Percentiles rank a stretch among this genome's conserved stretches.
These are phyloP conservation scores for Penicillium sp. DNA, from an alignment of 2,329 filamentous ascomycete genomes.

Conservation along the genomic window DNA sequence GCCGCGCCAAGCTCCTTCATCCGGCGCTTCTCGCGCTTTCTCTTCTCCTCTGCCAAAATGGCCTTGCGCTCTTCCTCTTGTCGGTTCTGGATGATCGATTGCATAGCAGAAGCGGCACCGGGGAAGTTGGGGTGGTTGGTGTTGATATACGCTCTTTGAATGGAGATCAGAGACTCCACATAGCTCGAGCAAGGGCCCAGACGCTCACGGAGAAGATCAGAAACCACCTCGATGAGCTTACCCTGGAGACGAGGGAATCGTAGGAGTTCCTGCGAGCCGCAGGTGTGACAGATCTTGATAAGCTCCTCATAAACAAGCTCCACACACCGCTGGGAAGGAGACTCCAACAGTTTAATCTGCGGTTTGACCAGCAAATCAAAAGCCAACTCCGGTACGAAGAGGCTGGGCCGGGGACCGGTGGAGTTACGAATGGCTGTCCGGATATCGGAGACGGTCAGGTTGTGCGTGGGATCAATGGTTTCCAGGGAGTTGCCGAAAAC, in stretches of 20 bases:
- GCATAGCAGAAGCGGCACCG: conserved; percentile 94
- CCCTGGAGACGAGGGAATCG: conserved; percentile 89
- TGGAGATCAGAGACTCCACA: conserved; percentile 93
- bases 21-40: conserved; percentile 76
- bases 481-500: conserved; percentile 96
- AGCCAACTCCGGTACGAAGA: conserved; percentile 95
- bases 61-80: conserved; percentile 88
- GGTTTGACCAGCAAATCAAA: conserved; percentile 97
- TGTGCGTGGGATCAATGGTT: conserved; percentile 91
- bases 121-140: conserved; percentile 99
- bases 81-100: conserved; percentile 88
- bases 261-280: conserved; percentile 87
- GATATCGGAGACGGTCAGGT: conserved; percentile 90
- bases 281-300: conserved; percentile 99
- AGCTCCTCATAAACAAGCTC: conserved; percentile 98
- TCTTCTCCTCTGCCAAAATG: conserved; percentile 74
- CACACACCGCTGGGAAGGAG: conserved; percentile 92
- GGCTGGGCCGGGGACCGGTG: conserved; percentile 86
- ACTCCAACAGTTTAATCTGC: conserved; percentile 93
- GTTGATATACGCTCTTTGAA: conserved; percentile 98
- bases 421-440: conserved; percentile 97
- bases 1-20: conserved; percentile 72
- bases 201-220: conserved; percentile 86
- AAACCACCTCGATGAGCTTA: conserved; percentile 97
- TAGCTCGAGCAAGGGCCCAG: conserved; percentile 85